These are phyloP conservation scores for Rhodomyrtus tomentosa DNA, from an alignment of 345 rosid species.

Conservation along the genomic window DNA sequence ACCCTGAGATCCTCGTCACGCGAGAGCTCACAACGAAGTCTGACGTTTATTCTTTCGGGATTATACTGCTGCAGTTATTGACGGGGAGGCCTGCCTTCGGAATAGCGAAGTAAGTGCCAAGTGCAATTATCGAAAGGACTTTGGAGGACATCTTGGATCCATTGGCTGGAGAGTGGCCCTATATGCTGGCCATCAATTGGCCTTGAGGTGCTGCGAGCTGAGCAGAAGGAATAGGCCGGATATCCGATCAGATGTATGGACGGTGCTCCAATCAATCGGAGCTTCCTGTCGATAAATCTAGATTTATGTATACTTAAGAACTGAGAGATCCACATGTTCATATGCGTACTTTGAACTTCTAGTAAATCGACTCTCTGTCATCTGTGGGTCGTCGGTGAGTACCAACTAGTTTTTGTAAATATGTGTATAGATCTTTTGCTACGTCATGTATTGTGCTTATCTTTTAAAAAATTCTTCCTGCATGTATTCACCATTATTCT, in stretches of 20 bases:
- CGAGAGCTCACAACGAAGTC: constrained; percentile 71
- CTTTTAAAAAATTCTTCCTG: too few species aligned
- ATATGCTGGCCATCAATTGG: neutral
- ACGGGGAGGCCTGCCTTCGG: constrained; percentile 44
- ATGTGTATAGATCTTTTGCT: too few species aligned
- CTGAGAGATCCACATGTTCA: too few species aligned
- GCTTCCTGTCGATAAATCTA: neutral
- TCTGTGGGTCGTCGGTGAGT: too few species aligned
- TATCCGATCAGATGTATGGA: neutral
- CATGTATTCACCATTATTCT: too few species aligned
- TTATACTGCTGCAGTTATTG: constrained; percentile 50
- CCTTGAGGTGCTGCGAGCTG: neutral
- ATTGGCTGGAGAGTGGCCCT: neutral
- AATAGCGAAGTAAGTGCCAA: neutral
- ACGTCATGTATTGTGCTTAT: too few species aligned
- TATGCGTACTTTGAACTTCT: too few species aligned
- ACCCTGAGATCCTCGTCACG: too few species aligned
- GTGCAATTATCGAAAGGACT: neutral
- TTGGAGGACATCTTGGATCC: neutral
- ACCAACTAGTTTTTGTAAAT: too few species aligned
- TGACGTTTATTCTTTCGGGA: constrained; percentile 78
- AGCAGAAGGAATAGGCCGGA: neutral
- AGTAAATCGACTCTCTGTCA: too few species aligned
- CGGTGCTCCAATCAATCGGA: neutral
- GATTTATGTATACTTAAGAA: neutral